A percentile compares a stretch with the other conserved stretches of the same genome.
Conservation (phyloP, 768 basidiomycete genomes). For the Amanita molliuscula region DNA sequence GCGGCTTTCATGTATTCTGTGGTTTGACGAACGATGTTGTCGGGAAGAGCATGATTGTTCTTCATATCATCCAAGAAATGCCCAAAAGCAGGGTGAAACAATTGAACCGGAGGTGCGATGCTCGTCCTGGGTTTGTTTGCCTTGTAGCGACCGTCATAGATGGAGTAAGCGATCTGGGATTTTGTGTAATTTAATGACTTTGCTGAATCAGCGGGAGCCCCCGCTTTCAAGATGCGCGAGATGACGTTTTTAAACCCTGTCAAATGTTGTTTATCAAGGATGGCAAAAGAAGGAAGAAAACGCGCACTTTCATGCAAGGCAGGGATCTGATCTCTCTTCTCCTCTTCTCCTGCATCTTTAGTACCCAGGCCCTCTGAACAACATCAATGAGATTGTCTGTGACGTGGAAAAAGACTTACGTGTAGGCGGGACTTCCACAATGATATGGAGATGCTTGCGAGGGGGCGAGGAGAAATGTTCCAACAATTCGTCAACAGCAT, state of each 20-base stretch:
- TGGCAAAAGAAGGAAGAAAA: constrained; percentile 4
- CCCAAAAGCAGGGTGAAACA: constrained; percentile 16
- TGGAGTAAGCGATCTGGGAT: constrained; percentile 7
- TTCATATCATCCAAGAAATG: constrained; percentile 12
- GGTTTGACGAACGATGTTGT: constrained; percentile 10
- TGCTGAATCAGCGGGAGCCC: constrained; percentile 1
- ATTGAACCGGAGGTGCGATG: constrained; percentile 14
- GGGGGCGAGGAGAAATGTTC: too few relatives aligned
- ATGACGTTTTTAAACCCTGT: neutral
- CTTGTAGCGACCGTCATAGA: constrained; percentile 15
- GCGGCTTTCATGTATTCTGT: constrained; percentile 11
- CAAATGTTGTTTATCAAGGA: constrained; percentile 3
- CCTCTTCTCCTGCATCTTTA: constrained; percentile 2
- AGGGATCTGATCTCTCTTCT: constrained; percentile 4
- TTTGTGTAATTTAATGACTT: constrained; percentile 5
- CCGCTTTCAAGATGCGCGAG: constrained; percentile 4
- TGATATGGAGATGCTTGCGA: too few relatives aligned
- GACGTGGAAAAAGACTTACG: constrained; percentile 1
- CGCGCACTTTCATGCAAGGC: constrained; percentile 2
- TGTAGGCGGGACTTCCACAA: too few relatives aligned
- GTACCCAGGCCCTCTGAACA: constrained; percentile 1
- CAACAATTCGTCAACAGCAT: too few relatives aligned
- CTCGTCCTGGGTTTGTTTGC: constrained; percentile 9
- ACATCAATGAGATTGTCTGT: neutral
- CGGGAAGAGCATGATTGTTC: constrained; percentile 9